Evolutionary conservation across 208 protist species (phyloP).

Genomic region (Leishmania lainsoni): DNA sequence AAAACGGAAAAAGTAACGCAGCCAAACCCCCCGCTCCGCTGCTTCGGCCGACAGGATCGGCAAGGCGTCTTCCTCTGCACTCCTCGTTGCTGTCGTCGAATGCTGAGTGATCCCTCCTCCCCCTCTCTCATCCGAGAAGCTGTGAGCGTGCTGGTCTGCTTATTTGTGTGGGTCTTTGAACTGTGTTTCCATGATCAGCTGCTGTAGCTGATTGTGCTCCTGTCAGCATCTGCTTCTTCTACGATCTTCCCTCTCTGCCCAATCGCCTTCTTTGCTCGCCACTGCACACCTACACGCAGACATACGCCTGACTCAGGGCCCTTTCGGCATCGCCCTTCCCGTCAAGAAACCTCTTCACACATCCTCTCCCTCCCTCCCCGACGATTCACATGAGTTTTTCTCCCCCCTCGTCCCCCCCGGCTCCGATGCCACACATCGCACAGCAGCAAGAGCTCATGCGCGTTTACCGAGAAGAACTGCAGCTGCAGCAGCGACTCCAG

Average conservation of each 20-base stretch:
- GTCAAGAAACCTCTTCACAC: background rate
- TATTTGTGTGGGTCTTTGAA: background rate
- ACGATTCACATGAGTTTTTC: background rate
- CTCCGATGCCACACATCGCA: conserved; percentile 1
- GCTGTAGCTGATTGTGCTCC: background rate
- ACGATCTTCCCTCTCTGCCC: background rate
- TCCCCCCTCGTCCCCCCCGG: background rate
- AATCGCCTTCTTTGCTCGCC: background rate
- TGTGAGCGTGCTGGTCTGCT: background rate
- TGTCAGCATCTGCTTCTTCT: background rate
- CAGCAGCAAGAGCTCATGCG: conserved; percentile 19
- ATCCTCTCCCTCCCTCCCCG: background rate
- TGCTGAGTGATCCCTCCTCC: background rate
- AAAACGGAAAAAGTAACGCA: background rate
- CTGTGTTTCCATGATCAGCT: background rate
- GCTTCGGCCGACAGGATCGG: background rate
- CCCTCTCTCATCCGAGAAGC: background rate
- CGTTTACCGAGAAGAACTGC: conserved; percentile 16
- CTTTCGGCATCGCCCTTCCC: background rate
- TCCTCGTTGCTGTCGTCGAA: background rate
- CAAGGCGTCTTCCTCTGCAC: background rate
- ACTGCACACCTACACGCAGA: background rate
- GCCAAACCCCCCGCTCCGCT: background rate
- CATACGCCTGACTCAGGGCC: background rate
- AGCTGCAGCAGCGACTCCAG: conserved; percentile 21